Evolutionary conservation across 2,329 filamentous ascomycete species (phyloP), one percentile per base, ranked within the genome.

Genomic region (Pezizomycotina sp.): DNA sequence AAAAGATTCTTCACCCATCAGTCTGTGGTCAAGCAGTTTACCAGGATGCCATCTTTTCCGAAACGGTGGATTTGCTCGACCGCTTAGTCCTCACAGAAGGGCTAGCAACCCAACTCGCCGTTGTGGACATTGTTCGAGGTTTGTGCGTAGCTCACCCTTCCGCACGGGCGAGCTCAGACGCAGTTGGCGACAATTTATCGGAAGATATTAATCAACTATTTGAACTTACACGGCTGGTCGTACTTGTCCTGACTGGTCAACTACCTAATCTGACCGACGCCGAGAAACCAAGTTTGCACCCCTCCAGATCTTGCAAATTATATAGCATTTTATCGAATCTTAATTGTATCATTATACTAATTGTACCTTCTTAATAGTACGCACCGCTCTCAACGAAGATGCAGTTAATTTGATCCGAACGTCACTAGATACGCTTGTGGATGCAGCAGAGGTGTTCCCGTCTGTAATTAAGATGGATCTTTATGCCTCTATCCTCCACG

Each of bases 181-280:
- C 66, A 19, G 71, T 76, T 24, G 78, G 83, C 34, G 74, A 75
- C 10, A 77, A 89, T 55, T 62, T 98, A 7, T 92, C 82, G 0
- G 89, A 98, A 52, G 89, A 98, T 53, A 92, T 98, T 45, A 89
- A 98, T 53, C 89, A 98, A 58, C 67, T 98, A 0, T 98, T 98
- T 52, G 89, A 98, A 58, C 65, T 98, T 29, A 98, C 89, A 0
- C 72, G 89, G 46, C 92, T 93, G 54, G 93, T 95, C 46, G 86
- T 95, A 10, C 65, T 98, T 6, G 86, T 95, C 2, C 65, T 98
- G 18, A 78, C 83, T 0, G 82, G 84, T 1, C 63, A 93, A 24
- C 63, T 98, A 14, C 89, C 91, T 4, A 91, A 86, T 43, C 62
- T 91, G 43, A 62, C 65, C 23, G 50, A 56, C 38, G 47, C 48